Evolutionary conservation across 1,139 yeast genomes (phyloP), one percentile per base, ranked within the genome.

Genomic region (Zygosaccharomyces sapae): DNA sequence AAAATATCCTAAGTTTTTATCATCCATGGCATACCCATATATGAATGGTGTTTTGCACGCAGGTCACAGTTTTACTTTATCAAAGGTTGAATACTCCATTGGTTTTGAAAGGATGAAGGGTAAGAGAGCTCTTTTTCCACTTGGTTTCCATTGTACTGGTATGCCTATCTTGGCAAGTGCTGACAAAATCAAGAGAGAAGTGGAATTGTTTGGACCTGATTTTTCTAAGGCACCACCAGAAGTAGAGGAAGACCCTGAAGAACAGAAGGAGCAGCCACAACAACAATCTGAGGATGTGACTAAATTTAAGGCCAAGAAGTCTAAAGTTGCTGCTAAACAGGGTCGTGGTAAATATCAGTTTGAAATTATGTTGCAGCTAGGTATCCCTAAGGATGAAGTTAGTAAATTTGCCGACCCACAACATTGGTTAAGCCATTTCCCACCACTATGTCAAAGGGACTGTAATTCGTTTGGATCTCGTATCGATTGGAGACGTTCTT

Each of bases 121-220:
- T 55, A 88, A 86, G 70, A 79, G 86, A 61, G 96, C 97, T 31
- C 74, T 90, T 53, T 92, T 88, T 72, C 98, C 99, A 44, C 77
- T 94, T 52, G 99, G 98, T 46, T 92, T 92, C 83, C 99, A 92
- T 71, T 94, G 98, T 77, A 92, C 98, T 39, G 99, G 99, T 75
- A 86, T 92, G 97, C 98, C 99, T 49, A 94, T 92, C 68, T 85
- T 81, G 73, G 92, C 98, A 12, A 80, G 96, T 63, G 97, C 99
- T 42, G 99, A 92, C 71, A 92, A 92, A 71, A 79, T 94, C 62
- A 80, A 81, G 64, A 81, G 97, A 68, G 98, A 92, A 74, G 76
- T 90, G 51, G 97, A 92, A 71, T 70, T 80, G 67, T 92, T 92
- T 68, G 98, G 99, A 42, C 74, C 71, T 24, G 90, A 87, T 62